These are phyloP conservation scores for Metschnikowia kofuensis DNA, from an alignment of 805 yeast genomes.

Conservation along the genomic window DNA sequence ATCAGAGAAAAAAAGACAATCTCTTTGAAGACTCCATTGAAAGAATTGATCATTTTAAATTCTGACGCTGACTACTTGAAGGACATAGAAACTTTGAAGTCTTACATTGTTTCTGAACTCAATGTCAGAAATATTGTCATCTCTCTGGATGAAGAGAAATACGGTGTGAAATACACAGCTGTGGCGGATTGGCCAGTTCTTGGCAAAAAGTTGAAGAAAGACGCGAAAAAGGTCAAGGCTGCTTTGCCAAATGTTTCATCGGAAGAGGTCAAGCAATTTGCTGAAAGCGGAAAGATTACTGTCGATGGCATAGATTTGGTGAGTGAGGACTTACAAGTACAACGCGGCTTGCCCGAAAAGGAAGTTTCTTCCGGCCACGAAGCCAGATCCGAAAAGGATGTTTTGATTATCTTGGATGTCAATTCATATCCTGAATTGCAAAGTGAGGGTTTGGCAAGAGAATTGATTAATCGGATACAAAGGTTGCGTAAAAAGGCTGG, in stretches of 20 bases:
- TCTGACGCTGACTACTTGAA: slow-evolving; percentile 68
- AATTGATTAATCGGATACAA: slow-evolving; percentile 94
- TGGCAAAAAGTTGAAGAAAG: slow-evolving; percentile 95
- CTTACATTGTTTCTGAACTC: slow-evolving; percentile 84
- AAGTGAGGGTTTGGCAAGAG: slow-evolving; percentile 95
- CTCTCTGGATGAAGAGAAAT: slow-evolving; percentile 85
- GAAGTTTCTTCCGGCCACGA: slow-evolving; percentile 71
- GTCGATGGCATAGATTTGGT: slow-evolving; percentile 90
- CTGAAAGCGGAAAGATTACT: slow-evolving; percentile 66
- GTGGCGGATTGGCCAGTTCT: slow-evolving; percentile 99
- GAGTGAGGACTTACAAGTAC: slow-evolving; percentile 84
- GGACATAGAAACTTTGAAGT: slow-evolving; percentile 74
- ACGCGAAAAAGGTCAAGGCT: slow-evolving; percentile 89
- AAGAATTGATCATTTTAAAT: slow-evolving; percentile 81
- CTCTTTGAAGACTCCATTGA: slow-evolving; percentile 92
- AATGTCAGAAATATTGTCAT: slow-evolving; percentile 85
- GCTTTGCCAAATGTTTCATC: slow-evolving; percentile 84
- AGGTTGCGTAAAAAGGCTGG: slow-evolving; percentile 96
- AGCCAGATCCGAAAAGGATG: slow-evolving; percentile 84
- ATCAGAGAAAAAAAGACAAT: slow-evolving; percentile 95
- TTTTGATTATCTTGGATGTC: slow-evolving; percentile 84
- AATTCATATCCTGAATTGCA: slow-evolving; percentile 83
- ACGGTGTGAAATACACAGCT: slow-evolving; percentile 88
- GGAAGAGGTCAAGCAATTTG: slow-evolving; percentile 73
- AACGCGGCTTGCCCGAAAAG: slow-evolving; percentile 80